phyloP scores from a whole-genome alignment of 1,139 yeast genomes.

The Lodderomyces margitis region DNA sequence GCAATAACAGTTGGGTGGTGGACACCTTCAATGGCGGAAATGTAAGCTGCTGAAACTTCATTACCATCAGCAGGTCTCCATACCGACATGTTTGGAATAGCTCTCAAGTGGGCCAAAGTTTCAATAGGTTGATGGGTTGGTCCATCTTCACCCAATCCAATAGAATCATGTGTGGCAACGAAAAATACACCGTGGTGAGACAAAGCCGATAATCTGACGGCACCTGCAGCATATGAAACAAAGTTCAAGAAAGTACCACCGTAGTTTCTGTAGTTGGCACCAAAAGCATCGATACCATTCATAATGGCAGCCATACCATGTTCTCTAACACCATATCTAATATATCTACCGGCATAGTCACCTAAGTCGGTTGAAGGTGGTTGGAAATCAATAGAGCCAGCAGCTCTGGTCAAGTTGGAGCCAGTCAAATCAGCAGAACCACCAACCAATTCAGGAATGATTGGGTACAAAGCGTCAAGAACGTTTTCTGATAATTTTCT shows the following conservation, averaged over 20 bases:
- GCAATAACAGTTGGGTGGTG: conserved; percentile 89
- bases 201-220: conserved; percentile 90
- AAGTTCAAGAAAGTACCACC: conserved; percentile 99
- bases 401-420: conserved; percentile 92
- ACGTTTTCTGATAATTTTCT: conserved; percentile 93
- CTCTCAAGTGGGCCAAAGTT: conserved; percentile 97
- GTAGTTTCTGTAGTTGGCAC: conserved; percentile 87
- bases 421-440: conserved; percentile 99
- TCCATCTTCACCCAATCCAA: conserved; percentile 99
- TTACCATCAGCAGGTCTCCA: conserved; percentile 99
- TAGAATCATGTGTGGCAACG: conserved; percentile 99
- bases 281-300: conserved; percentile 97
- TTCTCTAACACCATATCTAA: conserved; percentile 99
- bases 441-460: conserved; percentile 87
- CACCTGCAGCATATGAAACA: conserved; percentile 97
- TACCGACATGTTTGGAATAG: conserved; percentile 88
- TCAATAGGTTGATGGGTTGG: conserved; percentile 99
- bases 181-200: conserved; percentile 93
- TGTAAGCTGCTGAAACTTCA: conserved; percentile 96
- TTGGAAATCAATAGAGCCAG: conserved; percentile 89
- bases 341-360: conserved; percentile 87
- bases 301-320: conserved; percentile 99
- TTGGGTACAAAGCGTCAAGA: conserved; percentile 60
- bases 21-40: conserved; percentile 66
- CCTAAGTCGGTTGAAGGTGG: conserved; percentile 82